Conservation (phyloP, 192 early-diverging fungal species). For the Coemansia sp. region DNA sequence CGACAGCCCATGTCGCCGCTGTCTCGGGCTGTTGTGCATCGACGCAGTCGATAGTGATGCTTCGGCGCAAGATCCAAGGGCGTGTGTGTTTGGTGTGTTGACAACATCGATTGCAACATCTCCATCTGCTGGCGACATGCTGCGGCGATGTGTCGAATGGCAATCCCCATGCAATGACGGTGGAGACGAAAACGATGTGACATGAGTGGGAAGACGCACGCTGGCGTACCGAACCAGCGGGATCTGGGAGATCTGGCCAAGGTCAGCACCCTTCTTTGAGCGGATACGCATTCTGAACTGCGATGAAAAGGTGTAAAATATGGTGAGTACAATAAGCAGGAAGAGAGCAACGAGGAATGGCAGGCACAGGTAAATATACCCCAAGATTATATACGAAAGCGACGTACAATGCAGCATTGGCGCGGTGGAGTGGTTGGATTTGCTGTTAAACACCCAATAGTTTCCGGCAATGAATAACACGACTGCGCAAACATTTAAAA, state of each 20-base stretch:
- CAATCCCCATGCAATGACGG: constrained; percentile 31
- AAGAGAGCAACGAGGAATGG: constrained; percentile 60
- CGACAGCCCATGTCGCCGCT: constrained; percentile 24
- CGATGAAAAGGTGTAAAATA: constrained; percentile 44
- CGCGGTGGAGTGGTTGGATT: constrained; percentile 47
- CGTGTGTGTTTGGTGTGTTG: not conserved
- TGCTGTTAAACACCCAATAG: constrained; percentile 61
- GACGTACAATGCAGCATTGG: constrained; percentile 61
- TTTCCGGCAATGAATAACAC: constrained; percentile 70
- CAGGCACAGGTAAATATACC: constrained; percentile 64
- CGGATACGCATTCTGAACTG: constrained; percentile 62
- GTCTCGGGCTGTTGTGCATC: constrained; percentile 19
- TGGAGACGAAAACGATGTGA: constrained; percentile 25
- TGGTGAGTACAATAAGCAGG: constrained; percentile 57
- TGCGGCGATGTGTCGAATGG: not conserved
- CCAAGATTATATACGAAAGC: constrained; percentile 63
- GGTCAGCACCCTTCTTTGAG: constrained; percentile 62
- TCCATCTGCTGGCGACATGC: not conserved
- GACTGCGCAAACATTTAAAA: constrained; percentile 60
- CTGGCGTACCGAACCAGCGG: constrained; percentile 62
- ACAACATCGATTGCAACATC: not conserved
- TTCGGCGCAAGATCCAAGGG: not conserved
- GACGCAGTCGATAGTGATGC: constrained; percentile 27
- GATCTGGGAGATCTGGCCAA: constrained; percentile 65
- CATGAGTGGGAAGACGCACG: not conserved